These are phyloP conservation scores for Paramecium biaurelia DNA, from an alignment of 73 alveolate species.

Conservation along the genomic window DNA sequence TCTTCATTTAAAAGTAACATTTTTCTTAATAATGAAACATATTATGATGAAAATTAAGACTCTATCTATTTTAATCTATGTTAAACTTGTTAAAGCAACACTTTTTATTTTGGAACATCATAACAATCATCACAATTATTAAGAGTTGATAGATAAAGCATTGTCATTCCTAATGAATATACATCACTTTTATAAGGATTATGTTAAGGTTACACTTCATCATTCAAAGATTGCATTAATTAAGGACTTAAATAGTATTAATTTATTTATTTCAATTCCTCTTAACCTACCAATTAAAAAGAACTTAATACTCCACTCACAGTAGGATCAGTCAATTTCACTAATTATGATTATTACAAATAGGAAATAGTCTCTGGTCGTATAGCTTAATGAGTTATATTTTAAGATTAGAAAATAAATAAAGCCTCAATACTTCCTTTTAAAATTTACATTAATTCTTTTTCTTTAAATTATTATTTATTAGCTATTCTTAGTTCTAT, in stretches of 20 bases:
- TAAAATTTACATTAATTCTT: background rate
- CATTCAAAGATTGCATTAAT: background rate
- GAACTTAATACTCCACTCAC: background rate
- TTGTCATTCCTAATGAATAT: slow-evolving; percentile 59
- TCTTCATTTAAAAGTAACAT: slow-evolving; percentile 33
- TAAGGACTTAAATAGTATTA: background rate
- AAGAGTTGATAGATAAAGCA: slow-evolving; percentile 51
- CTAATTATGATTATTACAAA: background rate
- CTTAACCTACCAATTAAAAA: background rate
- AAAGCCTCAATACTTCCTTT: slow-evolving; percentile 5
- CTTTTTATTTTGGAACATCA: background rate
- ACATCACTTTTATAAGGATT: slow-evolving; percentile 60
- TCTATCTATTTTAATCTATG: slow-evolving; percentile 10
- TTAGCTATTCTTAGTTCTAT: background rate
- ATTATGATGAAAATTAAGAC: background rate
- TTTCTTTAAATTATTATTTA: background rate
- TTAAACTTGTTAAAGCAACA: background rate
- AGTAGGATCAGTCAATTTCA: slow-evolving; percentile 17
- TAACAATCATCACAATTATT: slow-evolving; percentile 51
- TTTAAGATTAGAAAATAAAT: background rate
- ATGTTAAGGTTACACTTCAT: slow-evolving; percentile 15
- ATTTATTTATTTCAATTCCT: background rate
- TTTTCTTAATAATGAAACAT: background rate
- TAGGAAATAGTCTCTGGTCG: background rate
- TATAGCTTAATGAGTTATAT: background rate